Base-by-base conservation (phyloP, 345 rosid species). In the Ceriops decandra region DNA sequence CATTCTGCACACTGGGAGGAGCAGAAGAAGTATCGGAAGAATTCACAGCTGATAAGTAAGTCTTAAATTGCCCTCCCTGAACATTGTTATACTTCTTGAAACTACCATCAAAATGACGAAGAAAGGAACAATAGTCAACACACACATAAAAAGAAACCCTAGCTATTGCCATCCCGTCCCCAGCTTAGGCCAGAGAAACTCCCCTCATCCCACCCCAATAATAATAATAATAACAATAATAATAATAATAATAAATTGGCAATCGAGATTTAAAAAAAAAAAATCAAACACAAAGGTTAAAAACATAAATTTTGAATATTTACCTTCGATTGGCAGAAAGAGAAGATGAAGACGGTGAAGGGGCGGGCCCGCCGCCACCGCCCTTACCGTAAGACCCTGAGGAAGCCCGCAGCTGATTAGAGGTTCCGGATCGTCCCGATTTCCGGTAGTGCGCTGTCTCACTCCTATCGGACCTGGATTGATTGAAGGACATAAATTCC, bases 401-500 rank as follows among this genome's bases (percentile, higher is more conserved):
- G 69, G 86, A 81, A 73, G 82, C 21, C 88, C 98, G 93, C 78
- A 81, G 96, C 68, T 84, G 91, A 81, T 79, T 78, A 67, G 67
- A 85, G 82, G 85, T 68, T 57, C 83, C 79, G 78, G 88, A 92
- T 95, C 98, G 93, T 52, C 89, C 96, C 62, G 85, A 30, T 83
- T 81, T 84, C 52, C 89, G 84, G 63, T 82, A 78, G 63, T 88
- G 98, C 61, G 82, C 42, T 59, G 82, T 38, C 64, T 86, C 93
- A 84, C 76, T 86, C 87, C 82, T 87, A 60, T 90, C 96, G 69
- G 93, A 60, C 90, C 96, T 81, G 52, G 95, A 60, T 90, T 90
- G 98, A 85, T 90, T 88, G 96, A 84, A 85, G 91, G 99, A 95
- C 99, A 95, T 95, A 87, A 66, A 84, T 86, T 67, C 84, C 70